Conservation (phyloP, 208 protist genomes). For the Trypanosoma avium region DNA sequence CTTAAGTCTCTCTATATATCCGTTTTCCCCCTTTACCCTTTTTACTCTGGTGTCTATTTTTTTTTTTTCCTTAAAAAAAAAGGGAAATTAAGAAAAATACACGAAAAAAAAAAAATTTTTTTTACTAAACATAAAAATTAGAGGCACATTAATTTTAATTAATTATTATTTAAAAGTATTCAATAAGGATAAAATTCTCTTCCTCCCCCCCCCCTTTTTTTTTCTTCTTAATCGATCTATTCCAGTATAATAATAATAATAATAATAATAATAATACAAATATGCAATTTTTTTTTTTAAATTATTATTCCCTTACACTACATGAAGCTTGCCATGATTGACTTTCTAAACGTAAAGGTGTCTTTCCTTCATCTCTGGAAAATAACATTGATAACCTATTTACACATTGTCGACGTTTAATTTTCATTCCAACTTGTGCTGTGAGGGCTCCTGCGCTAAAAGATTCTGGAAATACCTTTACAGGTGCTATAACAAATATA, state of each 20-base stretch:
- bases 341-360: not conserved
- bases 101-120: no score
- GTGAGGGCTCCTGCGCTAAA: constrained; percentile 3
- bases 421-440: constrained; percentile 13
- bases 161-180: no score
- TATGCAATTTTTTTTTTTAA: not conserved
- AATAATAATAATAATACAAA: not conserved
- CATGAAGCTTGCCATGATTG: not conserved
- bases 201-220: not conserved
- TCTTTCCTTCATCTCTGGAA: not conserved
- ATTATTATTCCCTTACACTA: not conserved
- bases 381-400: constrained; percentile 11
- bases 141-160: no score
- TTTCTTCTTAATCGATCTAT: not conserved
- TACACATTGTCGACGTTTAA: constrained; percentile 17
- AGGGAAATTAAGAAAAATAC: no score
- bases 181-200: not conserved
- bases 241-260: not conserved
- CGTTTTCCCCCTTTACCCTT: no score
- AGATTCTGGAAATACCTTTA: constrained; percentile 20
- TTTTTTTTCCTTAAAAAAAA: no score
- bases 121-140: no score
- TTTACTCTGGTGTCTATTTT: no score
- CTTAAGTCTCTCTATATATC: no score
- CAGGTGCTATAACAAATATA: constrained; percentile 11